phyloP scores from a whole-genome alignment of 331 rosid genomes.

The Acacia concinna region DNA sequence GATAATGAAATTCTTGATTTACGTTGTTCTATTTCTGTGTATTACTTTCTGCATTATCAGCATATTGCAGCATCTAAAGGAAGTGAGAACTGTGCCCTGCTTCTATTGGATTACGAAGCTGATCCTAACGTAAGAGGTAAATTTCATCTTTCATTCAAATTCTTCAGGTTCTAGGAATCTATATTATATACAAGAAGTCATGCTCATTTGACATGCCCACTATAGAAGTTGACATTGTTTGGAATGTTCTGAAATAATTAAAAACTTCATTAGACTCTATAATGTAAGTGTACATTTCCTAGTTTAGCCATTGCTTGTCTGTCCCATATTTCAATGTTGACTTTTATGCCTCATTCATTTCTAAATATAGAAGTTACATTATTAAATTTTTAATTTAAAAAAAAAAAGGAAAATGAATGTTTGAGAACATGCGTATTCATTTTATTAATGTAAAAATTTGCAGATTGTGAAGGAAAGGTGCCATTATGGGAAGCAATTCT shows the following conservation, averaged over 20 bases:
- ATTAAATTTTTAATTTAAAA: too few relatives aligned
- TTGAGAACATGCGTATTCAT: too few relatives aligned
- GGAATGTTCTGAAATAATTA: not conserved
- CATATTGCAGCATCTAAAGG: slow-evolving; percentile 81
- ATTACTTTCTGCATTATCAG: slow-evolving; percentile 43
- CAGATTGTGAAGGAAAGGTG: slow-evolving; percentile 82
- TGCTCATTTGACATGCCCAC: not conserved
- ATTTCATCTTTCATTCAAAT: not conserved
- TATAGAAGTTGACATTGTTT: not conserved
- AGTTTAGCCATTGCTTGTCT: not conserved
- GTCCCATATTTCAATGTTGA: not conserved
- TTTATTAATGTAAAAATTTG: not conserved
- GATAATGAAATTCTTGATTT: not conserved
- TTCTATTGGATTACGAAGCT: slow-evolving; percentile 73
- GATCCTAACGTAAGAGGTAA: slow-evolving; percentile 85
- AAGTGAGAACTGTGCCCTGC: slow-evolving; percentile 69
- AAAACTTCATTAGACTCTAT: not conserved
- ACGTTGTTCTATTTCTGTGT: not conserved
- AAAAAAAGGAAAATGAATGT: not conserved
- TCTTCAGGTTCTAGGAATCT: not conserved
- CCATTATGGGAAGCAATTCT: slow-evolving; percentile 85
- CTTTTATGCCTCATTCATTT: not conserved
- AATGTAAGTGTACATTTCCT: not conserved
- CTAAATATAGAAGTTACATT: too few relatives aligned
- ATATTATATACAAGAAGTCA: not conserved